Evolutionary conservation across 2,329 filamentous ascomycete genomes (phyloP).

Genomic region (Arthrobotrys megalospora): DNA sequence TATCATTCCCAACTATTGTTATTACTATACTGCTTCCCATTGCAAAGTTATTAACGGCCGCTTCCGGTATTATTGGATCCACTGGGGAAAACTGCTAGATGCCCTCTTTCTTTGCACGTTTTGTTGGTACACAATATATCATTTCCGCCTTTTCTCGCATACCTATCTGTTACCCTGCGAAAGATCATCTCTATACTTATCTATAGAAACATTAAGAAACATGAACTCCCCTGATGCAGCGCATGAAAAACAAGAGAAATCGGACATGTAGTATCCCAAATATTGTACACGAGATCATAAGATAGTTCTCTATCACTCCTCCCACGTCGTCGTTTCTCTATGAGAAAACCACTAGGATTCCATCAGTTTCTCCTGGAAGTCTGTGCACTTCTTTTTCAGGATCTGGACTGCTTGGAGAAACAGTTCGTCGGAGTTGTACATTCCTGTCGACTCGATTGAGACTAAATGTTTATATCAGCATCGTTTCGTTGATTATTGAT

Average conservation of each 20-base stretch:
- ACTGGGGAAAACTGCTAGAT: neutral
- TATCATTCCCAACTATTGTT: conserved; percentile 22
- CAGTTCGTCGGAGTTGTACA: conserved; percentile 93
- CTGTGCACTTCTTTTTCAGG: conserved; percentile 83
- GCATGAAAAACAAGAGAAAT: conserved; percentile 17
- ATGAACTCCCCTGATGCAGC: conserved; percentile 55
- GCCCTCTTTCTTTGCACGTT: neutral
- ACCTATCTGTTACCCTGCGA: conserved; percentile 9
- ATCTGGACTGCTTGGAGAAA: conserved; percentile 91
- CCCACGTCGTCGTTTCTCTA: conserved; percentile 7
- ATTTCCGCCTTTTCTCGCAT: conserved; percentile 11
- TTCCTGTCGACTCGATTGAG: conserved; percentile 92
- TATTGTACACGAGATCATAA: conserved; percentile 40
- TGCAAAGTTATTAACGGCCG: neutral
- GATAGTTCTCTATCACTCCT: conserved; percentile 2
- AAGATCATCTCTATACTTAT: conserved; percentile 46
- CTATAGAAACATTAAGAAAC: conserved; percentile 45
- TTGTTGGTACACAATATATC: conserved; percentile 25
- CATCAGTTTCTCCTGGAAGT: conserved; percentile 60
- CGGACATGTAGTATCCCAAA: conserved; percentile 10
- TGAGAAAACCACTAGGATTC: conserved; percentile 51
- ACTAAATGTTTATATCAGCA: conserved; percentile 66
- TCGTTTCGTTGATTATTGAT: neutral
- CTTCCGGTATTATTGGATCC: neutral
- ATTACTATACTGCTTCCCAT: conserved; percentile 20